phyloP scores from a whole-genome alignment of 352 stramenopile genomes.

The Phytophthora litchii region DNA sequence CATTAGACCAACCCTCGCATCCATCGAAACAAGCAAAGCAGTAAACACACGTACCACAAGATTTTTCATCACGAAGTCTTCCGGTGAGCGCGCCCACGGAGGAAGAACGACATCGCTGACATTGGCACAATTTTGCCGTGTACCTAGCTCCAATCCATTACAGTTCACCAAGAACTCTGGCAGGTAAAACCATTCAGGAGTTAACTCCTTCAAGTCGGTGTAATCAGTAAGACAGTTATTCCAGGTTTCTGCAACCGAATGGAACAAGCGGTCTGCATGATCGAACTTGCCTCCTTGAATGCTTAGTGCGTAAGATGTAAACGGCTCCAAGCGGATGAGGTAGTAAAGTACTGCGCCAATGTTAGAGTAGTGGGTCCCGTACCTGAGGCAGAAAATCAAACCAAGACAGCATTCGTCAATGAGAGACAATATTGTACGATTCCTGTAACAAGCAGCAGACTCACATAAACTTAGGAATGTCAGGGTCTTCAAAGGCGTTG shows the following conservation, averaged over 20 bases:
- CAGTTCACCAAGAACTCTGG: constrained; percentile 91
- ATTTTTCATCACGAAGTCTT: constrained; percentile 90
- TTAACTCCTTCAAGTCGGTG: constrained; percentile 94
- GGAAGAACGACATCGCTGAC: constrained; percentile 95
- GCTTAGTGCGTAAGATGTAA: constrained; percentile 93
- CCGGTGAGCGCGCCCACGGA: constrained; percentile 82
- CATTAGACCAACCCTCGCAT: neutral
- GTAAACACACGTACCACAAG: constrained; percentile 53
- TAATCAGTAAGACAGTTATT: constrained; percentile 88
- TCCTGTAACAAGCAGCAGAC: constrained; percentile 16
- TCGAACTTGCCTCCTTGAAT: constrained; percentile 97
- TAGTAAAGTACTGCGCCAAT: constrained; percentile 98
- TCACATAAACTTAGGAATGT: constrained; percentile 90
- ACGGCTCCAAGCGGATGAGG: constrained; percentile 98
- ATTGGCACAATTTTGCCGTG: constrained; percentile 74
- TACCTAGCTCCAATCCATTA: constrained; percentile 85
- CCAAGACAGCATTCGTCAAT: constrained; percentile 8
- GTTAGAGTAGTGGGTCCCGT: constrained; percentile 90
- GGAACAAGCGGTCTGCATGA: constrained; percentile 93
- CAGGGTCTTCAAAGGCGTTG: constrained; percentile 86
- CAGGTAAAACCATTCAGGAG: constrained; percentile 95
- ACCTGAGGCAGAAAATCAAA: constrained; percentile 48
- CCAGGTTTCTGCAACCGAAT: constrained; percentile 92
- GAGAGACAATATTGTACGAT: neutral
- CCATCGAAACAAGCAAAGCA: neutral